These are phyloP conservation scores for Eutrema salsugineum DNA, from an alignment of 441 rosid species.

Conservation along the genomic window DNA sequence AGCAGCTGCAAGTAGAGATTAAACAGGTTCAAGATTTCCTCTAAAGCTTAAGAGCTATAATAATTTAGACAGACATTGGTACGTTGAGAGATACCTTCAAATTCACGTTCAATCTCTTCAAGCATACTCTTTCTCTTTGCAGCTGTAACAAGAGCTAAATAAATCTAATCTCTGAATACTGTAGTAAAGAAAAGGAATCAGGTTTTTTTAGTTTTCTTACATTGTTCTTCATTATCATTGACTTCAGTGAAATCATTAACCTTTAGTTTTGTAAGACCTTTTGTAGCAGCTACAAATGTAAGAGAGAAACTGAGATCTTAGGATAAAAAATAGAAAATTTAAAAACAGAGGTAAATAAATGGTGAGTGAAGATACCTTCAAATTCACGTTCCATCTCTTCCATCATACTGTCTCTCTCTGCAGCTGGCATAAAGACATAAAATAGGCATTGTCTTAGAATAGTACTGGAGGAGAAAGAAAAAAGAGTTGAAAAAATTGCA, in stretches of 20 bases:
- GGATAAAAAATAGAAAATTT: not conserved
- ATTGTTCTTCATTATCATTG: slow-evolving; percentile 11
- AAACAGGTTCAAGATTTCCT: not conserved
- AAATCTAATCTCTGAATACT: not conserved
- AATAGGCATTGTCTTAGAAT: not conserved
- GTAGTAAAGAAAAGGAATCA: not conserved
- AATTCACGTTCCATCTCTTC: slow-evolving; percentile 24
- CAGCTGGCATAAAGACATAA: slow-evolving; percentile 1
- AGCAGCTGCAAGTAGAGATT: slow-evolving; percentile 15
- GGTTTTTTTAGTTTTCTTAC: not conserved
- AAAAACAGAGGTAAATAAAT: not conserved
- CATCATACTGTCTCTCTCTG: slow-evolving; percentile 3
- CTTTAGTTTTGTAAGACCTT: not conserved
- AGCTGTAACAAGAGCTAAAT: slow-evolving; percentile 14
- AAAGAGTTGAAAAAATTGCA: not conserved
- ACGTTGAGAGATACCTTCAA: slow-evolving; percentile 20
- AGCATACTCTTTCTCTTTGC: slow-evolving; percentile 16
- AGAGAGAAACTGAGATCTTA: not conserved
- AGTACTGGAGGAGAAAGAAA: not conserved
- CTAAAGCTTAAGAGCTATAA: not conserved
- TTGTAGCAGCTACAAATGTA: slow-evolving; percentile 25
- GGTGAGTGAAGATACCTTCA: slow-evolving; percentile 14
- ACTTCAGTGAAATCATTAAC: not conserved
- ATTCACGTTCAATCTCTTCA: slow-evolving; percentile 22
- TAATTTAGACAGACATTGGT: not conserved